These are phyloP conservation scores for Asterophora parasitica DNA, from an alignment of 768 basidiomycete genomes.

Conservation along the genomic window DNA sequence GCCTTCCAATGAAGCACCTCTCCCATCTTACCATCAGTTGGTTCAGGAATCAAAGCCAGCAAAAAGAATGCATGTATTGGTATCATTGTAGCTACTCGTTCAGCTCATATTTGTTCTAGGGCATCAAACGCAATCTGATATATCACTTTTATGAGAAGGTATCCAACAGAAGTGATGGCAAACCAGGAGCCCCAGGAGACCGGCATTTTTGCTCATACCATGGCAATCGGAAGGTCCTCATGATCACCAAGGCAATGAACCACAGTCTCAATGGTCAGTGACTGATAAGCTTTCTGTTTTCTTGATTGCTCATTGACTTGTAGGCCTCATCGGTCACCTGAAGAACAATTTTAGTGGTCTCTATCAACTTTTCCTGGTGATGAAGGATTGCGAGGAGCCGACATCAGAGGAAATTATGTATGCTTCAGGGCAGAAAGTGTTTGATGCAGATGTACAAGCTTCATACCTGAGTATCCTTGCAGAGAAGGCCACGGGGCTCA, in stretches of 20 bases:
- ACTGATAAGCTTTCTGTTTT: not conserved
- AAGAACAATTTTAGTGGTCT: not conserved
- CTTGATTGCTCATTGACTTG: not conserved
- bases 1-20: no score
- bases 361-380: not conserved
- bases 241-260: constrained; percentile 3
- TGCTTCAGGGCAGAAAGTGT: not conserved
- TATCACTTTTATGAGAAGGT: no score
- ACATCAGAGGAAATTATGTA: not conserved
- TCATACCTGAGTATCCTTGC: not conserved
- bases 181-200: no score
- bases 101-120: no score
- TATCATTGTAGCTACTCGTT: no score
- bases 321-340: not conserved
- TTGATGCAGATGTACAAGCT: not conserved
- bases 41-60: no score
- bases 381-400: not conserved
- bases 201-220: no score
- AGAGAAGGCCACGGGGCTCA: not conserved
- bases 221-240: constrained; percentile 1
- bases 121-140: no score
- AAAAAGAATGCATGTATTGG: no score
- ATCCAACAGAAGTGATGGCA: no score
- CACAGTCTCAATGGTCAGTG: constrained; percentile 3
- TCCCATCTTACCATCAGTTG: no score